These are phyloP conservation scores for Rosa lucieae DNA, from an alignment of 306 rosid genomes.

Conservation along the genomic window DNA sequence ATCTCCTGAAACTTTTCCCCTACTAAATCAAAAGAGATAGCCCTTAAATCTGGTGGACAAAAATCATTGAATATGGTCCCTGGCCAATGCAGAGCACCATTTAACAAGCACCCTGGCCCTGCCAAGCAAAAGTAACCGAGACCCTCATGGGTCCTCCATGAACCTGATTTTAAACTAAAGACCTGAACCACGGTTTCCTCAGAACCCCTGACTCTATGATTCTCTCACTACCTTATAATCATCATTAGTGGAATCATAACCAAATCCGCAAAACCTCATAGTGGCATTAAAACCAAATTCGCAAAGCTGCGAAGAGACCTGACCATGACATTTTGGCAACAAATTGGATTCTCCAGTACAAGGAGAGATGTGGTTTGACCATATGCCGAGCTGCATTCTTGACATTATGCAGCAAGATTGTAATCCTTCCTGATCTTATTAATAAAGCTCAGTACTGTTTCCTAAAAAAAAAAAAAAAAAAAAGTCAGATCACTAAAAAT, in stretches of 20 bases:
- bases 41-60: neutral
- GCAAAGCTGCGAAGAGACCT: neutral
- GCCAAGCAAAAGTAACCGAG: neutral
- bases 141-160: neutral
- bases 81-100: constrained; percentile 4
- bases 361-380: neutral
- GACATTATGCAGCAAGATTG: too few species aligned
- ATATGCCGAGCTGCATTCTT: too few species aligned
- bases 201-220: neutral
- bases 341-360: neutral
- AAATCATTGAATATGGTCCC: neutral
- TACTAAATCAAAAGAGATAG: neutral
- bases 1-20: neutral
- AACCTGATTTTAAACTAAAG: neutral
- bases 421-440: too few species aligned
- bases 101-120: neutral
- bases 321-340: neutral
- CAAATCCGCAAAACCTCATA: neutral
- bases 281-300: too few species aligned
- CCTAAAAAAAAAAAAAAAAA: too few species aligned
- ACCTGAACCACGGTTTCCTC: neutral
- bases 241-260: neutral
- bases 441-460: too few species aligned
- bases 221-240: neutral
- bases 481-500: too few species aligned